Evolutionary conservation across 1,284 basidiomycete species (phyloP), one percentile per base, ranked within the genome.

Genomic region (Rhodotorula sp.): DNA sequence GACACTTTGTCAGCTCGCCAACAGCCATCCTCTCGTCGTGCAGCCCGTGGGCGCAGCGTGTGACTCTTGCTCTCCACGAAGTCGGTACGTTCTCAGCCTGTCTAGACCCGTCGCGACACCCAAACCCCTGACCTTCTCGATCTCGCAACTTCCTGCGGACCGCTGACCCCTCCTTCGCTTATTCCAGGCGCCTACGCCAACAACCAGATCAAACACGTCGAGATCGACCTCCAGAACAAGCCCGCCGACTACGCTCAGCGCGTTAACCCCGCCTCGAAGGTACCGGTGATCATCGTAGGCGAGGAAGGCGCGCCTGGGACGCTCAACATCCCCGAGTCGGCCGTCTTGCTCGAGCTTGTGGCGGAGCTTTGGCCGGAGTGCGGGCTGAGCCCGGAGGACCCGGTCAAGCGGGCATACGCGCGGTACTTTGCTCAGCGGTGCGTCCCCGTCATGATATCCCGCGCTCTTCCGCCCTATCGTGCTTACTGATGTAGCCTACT

Each of bases 201-300:
- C 52, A 27, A 27, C 19, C 39, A 17, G 27, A 85, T 82, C 75
- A 84, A 82, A 36, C 77, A 81, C 39, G 86, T 81, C 71, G 82
- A 85, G 71, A 84, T 89, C 66, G 84, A 89, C 74, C 78, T 88
- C 39, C 66, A 77, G 72, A 85, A 87, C 81, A 89, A 88, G 80
- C 88, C 88, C 10, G 68, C 67, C 20, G 78, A 76, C 76, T 77
- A 74, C 77, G 83, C 84, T 0, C 81, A 84, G 1, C 82, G 85
- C 68, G 83, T 89, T 48, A 89, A 89, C 79, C 84, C 85, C 2
- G 86, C 84, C 1, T 84, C 84, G 78, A 88, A 88, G 82, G 87
- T 86, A 74, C 52, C 81, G 74, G 39, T 55, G 17, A 30, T 67
- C 29, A 51, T 62, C 48, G 62, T 76, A 54, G 74, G 72, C 47